Conservation (phyloP, 2,329 filamentous ascomycete species). For the Curvularia eragrostidis region DNA sequence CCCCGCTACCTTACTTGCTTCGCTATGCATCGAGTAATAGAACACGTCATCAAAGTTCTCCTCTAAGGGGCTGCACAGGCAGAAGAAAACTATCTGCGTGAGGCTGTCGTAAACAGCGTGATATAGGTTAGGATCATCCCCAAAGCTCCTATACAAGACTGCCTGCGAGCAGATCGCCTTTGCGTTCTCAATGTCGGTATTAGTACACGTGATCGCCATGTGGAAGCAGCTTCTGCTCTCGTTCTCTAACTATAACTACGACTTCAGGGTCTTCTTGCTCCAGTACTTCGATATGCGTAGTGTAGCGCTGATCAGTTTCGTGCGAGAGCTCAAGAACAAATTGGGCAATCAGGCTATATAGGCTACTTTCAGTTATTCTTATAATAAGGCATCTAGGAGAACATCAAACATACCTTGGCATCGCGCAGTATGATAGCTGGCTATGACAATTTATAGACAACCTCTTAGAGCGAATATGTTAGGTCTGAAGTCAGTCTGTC, state of each 20-base stretch:
- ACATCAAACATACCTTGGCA: conserved; percentile 2
- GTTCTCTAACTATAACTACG: conserved; percentile 2
- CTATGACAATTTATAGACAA: neutral
- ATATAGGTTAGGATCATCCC: conserved; percentile 7
- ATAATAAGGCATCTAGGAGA: neutral
- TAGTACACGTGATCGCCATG: conserved; percentile 5
- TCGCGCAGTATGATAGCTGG: neutral
- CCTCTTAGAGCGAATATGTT: neutral
- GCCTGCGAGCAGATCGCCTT: conserved; percentile 8
- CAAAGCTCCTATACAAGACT: conserved; percentile 12
- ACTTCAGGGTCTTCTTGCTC: conserved; percentile 5
- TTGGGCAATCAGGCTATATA: conserved; percentile 3
- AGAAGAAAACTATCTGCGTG: conserved; percentile 9
- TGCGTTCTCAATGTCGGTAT: conserved; percentile 12
- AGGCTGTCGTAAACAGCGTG: conserved; percentile 10
- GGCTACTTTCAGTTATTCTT: conserved; percentile 4
- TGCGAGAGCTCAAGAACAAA: conserved; percentile 5
- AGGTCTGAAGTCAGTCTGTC: conserved; percentile 1
- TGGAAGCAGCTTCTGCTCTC: conserved; percentile 7
- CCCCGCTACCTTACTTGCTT: conserved; percentile 6
- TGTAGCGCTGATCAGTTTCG: conserved; percentile 1
- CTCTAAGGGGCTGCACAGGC: conserved; percentile 5
- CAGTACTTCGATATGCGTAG: neutral
- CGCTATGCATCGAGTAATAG: conserved; percentile 5
- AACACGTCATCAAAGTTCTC: conserved; percentile 6